Evolutionary conservation across 1,284 basidiomycete species (phyloP), one percentile per base, ranked within the genome.

Genomic region (Cryptococcus maquisensis): DNA sequence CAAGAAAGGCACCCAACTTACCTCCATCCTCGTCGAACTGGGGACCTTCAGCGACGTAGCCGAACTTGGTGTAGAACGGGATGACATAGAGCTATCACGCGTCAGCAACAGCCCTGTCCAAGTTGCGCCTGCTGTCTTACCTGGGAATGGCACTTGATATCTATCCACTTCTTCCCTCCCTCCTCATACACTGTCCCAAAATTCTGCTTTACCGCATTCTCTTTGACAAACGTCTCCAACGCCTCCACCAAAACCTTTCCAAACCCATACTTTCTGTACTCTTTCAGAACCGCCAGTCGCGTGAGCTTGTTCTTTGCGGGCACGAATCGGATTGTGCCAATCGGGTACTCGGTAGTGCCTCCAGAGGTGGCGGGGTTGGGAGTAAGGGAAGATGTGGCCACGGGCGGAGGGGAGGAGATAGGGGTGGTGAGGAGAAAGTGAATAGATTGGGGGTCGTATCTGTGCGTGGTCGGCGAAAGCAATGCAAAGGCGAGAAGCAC

Each of bases 21-120:
- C 82, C 32, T 76, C 84, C 49, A 79, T 86, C 67, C 79, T 84
- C 67, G 78, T 83, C 48, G 81, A 90, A 74, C 85, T 87, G 69
- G 80, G 85, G 68, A 77, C 81, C 47, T 68, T 81, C 16, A 51
- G 55, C 49, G 2, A 37, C 43, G 56, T 90, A 59, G 72, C 81
- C 56, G 81, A 88, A 59, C 75, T 86, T 52, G 84, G 85, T 66
- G 55, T 76, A 76, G 47, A 73, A 74, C 20, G 60, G 59, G 20
- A 71, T 61, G 18, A 72, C 72, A 35, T 48, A 32, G 18, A 48
- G 18, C 47, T 48, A 23, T 23, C 12, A 18, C 40, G 12, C 40
- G 28, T 32, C 28, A 32, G 28, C 28, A 6, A 32, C 28, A 32
- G 5, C 28, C 28, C 28, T 32, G 6, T 10, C 28, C 6, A 10